Evolutionary conservation across 768 basidiomycete genomes (phyloP), one percentile per base, ranked within the genome.

Genomic region (Thelephora aurantiotincta): DNA sequence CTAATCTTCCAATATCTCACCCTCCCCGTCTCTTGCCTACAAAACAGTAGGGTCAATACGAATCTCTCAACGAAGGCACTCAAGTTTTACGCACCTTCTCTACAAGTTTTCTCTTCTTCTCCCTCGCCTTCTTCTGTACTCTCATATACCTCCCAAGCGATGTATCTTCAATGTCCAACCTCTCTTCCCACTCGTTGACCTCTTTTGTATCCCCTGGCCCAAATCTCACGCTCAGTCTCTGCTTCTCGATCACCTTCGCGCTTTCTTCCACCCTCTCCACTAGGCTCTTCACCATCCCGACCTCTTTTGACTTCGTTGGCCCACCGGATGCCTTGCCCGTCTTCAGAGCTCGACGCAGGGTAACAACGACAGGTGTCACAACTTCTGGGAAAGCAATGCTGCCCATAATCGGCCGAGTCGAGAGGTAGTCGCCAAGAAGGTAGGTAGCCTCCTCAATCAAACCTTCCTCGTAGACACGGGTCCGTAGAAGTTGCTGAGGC

Each of bases 371-470:
- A 2, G 93, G 92, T 11, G 97, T 75, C 12, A 79, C 71, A 35
- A 94, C 72, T 65, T 99, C 96, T 2, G 96, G 94, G 71, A 96
- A 98, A 0, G 89, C 89, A 50, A 97, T 80, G 61, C 83, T 87
- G 1, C 78, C 83, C 44, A 88, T 83, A 0, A 93, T 78, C 0
- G 76, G 67, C 7, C 65, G 54, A 30, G 77, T 80, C 26, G 78
- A 71, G 46, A 91, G 76, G 79, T 86, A 91, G 57, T 92, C 90
- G 1, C 80, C 80, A 19, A 94, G 69, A 22, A 89, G 63, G 63
- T 77, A 94, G 5, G 72, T 61, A 13, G 82, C 66, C 63, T 98
- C 96, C 46, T 98, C 93, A 2, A 78, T 71, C 35, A 96, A 63
- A 0, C 77, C 80, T 57, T 96, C 93, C 43, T 73, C 68, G 61